A percentile compares a stretch with the other conserved stretches of the same genome.
phyloP scores from a whole-genome alignment of 148 eudicot species.

The Agrostemma githago region DNA sequence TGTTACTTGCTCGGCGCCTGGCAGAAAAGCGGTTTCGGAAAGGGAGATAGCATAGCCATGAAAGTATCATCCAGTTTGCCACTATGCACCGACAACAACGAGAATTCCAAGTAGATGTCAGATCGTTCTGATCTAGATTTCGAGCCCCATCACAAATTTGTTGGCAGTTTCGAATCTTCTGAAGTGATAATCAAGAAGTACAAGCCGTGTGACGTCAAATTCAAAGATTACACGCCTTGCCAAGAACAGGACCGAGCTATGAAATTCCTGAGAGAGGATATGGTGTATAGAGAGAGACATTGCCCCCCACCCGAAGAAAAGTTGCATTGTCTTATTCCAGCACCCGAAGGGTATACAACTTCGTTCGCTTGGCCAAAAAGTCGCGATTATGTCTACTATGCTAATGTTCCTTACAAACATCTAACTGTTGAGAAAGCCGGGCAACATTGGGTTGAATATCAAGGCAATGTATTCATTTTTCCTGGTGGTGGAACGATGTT shows the following conservation, averaged over 20 bases:
- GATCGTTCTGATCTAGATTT: slow-evolving; percentile 36
- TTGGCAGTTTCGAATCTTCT: slow-evolving; percentile 30
- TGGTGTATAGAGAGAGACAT: slow-evolving; percentile 80
- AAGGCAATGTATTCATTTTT: slow-evolving; percentile 73
- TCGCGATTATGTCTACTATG: slow-evolving; percentile 74
- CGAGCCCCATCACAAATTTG: slow-evolving; percentile 49
- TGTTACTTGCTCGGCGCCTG: slow-evolving; percentile 61
- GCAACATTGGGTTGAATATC: slow-evolving; percentile 78
- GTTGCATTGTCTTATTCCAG: slow-evolving; percentile 73
- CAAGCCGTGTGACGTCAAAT: slow-evolving; percentile 49
- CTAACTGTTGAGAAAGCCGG: slow-evolving; percentile 74
- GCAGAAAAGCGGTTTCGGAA: slow-evolving; percentile 56
- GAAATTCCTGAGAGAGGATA: slow-evolving; percentile 73
- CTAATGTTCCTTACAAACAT: slow-evolving; percentile 80
- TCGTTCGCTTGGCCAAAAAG: slow-evolving; percentile 87
- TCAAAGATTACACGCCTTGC: slow-evolving; percentile 77
- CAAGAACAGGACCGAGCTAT: slow-evolving; percentile 82
- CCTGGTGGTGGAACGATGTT: slow-evolving; percentile 94
- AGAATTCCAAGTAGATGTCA: not conserved
- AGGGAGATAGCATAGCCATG: slow-evolving; percentile 49
- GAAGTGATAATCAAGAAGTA: slow-evolving; percentile 48
- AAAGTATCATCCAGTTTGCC: slow-evolving; percentile 29
- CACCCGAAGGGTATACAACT: slow-evolving; percentile 71
- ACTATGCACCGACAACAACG: slow-evolving; percentile 33
- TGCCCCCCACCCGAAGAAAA: slow-evolving; percentile 69